Conservation (phyloP, 192 early-diverging fungal species). For the Coemansia sp. region DNA sequence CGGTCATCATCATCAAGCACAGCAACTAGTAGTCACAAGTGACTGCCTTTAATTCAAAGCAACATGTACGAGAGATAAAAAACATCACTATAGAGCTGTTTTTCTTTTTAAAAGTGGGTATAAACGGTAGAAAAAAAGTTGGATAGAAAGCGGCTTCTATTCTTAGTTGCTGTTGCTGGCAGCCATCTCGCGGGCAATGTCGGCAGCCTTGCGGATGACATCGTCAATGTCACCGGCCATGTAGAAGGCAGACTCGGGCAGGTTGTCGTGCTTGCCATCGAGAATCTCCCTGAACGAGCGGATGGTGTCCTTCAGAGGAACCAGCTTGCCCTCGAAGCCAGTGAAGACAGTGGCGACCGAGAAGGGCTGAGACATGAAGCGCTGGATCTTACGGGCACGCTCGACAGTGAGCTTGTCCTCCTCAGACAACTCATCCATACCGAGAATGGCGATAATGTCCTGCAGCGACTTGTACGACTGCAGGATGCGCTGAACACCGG, state of each 20-base stretch:
- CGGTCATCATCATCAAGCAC: no score
- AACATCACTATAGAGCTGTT: background rate
- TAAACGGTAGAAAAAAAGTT: constrained; percentile 1
- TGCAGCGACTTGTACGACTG: constrained; percentile 99
- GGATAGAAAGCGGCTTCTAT: background rate
- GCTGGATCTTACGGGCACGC: constrained; percentile 99
- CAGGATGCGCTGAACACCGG: constrained; percentile 92
- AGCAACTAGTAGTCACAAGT: background rate
- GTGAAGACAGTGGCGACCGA: constrained; percentile 96
- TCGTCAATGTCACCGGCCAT: constrained; percentile 98
- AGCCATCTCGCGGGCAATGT: constrained; percentile 72
- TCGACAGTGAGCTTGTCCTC: constrained; percentile 98
- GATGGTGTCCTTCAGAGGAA: constrained; percentile 89
- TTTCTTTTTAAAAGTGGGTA: constrained; percentile 1
- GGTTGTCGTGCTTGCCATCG: constrained; percentile 93
- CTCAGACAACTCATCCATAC: constrained; percentile 99
- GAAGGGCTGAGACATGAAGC: constrained; percentile 99
- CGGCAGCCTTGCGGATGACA: constrained; percentile 87
- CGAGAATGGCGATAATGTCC: constrained; percentile 99
- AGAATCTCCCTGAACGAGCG: constrained; percentile 97
- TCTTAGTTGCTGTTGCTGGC: constrained; percentile 48
- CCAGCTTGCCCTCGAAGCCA: constrained; percentile 95
- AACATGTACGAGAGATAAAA: background rate
- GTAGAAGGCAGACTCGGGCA: constrained; percentile 97
- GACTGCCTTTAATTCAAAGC: no score